Base-by-base conservation (phyloP, 495 filamentous ascomycete genomes). In the Peziza echinospora region DNA sequence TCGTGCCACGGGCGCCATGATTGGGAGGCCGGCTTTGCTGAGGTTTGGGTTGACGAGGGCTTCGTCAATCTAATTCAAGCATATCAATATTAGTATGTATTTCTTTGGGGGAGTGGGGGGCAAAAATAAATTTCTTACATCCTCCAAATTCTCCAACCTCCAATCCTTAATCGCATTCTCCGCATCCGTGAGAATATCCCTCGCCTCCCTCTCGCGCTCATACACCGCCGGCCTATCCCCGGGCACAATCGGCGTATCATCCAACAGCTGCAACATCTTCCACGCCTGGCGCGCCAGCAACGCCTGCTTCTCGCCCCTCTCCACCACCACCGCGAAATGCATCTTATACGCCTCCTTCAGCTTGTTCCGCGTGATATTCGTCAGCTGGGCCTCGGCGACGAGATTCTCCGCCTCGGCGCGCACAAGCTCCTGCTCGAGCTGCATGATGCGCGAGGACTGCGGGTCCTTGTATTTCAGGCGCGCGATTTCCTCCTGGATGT, bases 341-440 rank as follows among this genome's bases (percentile, higher is more conserved):
- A 80, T 61, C 51, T 84, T 82, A 61, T 84, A 93, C 34, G 89
- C 84, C 65, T 92, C 82, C 62, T 91, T 93, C 53, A 96, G 67
- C 63, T 93, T 96, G 55, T 82, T 77, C 41, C 89, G 75, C 10
- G 89, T 96, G 78, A 92, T 75, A 62, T 96, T 96, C 44, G 80
- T 87, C 65, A 97, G 67, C 64, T 97, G 89, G 19, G 91, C 91
- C 63, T 97, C 91, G 2, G 89, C 91, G 53, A 97, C 89, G 47
- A 96, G 61, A 50, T 80, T 85, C 68, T 94, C 85, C 5, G 89
- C 89, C 69, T 96, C 91, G 13, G 84, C 84, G 50, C 89, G 68
- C 5, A 94, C 86, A 41, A 97, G 73, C 67, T 97, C 89, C 67
- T 94, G 87, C 69, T 97, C 89, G 37, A 96, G 67, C 23, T 73